Evolutionary conservation across 805 yeast species (phyloP).

Genomic region (Kuraishia borneana): DNA sequence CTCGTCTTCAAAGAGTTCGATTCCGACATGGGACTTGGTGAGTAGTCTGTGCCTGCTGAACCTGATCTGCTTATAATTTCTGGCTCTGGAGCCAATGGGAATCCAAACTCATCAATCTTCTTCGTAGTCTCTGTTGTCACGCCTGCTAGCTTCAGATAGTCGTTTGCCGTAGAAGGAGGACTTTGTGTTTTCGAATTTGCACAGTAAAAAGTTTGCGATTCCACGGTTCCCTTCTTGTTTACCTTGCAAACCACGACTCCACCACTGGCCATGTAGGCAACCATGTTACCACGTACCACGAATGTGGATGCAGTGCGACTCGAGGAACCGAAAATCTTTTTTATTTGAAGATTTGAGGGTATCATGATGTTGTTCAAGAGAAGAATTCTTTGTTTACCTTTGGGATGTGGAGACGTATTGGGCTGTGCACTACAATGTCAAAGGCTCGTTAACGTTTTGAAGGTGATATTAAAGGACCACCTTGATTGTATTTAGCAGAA

Average conservation of each 20-base stretch:
- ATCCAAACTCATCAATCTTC: conserved; percentile 24
- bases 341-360: background rate
- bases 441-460: too few species aligned
- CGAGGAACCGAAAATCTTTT: conserved; percentile 35
- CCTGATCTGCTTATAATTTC: conserved; percentile 11
- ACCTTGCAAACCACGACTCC: conserved; percentile 42
- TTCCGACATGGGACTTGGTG: conserved; percentile 4
- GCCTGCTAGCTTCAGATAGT: conserved; percentile 17
- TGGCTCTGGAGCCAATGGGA: conserved; percentile 18
- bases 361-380: background rate
- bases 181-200: conserved; percentile 22
- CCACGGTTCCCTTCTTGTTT: conserved; percentile 7
- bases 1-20: conserved; percentile 5
- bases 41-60: conserved; percentile 7
- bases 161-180: conserved; percentile 12
- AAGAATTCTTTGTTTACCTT: conserved; percentile 1
- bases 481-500: background rate
- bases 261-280: conserved; percentile 49
- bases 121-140: background rate
- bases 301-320: conserved; percentile 29
- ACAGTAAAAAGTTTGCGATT: conserved; percentile 38
- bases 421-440: too few species aligned
- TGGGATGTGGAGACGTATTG: background rate
- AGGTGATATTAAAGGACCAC: background rate
- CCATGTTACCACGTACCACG: conserved; percentile 23